These are phyloP conservation scores for Gnaphalium uliginosum DNA, from an alignment of 129 eudicot species.

Conservation along the genomic window DNA sequence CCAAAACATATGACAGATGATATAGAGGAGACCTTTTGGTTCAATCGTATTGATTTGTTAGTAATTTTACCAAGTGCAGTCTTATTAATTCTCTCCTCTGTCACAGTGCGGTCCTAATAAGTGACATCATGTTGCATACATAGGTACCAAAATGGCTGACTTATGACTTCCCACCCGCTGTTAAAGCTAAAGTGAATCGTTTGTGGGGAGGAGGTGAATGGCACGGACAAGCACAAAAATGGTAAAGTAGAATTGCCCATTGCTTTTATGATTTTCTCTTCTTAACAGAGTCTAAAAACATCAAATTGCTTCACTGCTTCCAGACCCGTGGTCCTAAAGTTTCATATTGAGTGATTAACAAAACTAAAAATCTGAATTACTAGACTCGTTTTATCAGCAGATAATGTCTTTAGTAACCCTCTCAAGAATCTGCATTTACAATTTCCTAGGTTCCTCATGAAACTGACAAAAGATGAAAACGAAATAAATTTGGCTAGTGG, in stretches of 20 bases:
- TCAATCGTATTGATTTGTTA: slow-evolving; percentile 2
- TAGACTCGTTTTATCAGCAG: background rate
- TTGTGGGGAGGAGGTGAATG: slow-evolving; percentile 99
- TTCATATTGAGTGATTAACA: background rate
- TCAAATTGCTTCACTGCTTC: background rate
- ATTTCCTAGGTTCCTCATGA: slow-evolving; percentile 83
- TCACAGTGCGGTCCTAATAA: background rate
- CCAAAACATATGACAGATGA: background rate
- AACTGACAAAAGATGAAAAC: slow-evolving; percentile 66
- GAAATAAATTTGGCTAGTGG: slow-evolving; percentile 85
- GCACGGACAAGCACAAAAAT: slow-evolving; percentile 99
- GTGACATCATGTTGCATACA: slow-evolving; percentile 8
- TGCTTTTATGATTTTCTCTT: background rate
- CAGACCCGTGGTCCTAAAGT: background rate
- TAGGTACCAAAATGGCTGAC: slow-evolving; percentile 96
- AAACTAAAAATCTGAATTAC: background rate
- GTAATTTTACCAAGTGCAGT: background rate
- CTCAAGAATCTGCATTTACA: background rate
- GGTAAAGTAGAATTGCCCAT: slow-evolving; percentile 43
- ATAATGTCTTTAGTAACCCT: slow-evolving; percentile 4
- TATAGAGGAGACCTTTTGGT: background rate
- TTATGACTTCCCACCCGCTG: slow-evolving; percentile 94
- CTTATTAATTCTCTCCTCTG: background rate
- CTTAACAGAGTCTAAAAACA: background rate
- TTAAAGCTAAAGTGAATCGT: slow-evolving; percentile 97